A percentile compares a stretch with the other conserved stretches of the same genome.
These are phyloP conservation scores for Hanseniaspora jakobsenii DNA, from an alignment of 805 yeast species.

Conservation along the genomic window DNA sequence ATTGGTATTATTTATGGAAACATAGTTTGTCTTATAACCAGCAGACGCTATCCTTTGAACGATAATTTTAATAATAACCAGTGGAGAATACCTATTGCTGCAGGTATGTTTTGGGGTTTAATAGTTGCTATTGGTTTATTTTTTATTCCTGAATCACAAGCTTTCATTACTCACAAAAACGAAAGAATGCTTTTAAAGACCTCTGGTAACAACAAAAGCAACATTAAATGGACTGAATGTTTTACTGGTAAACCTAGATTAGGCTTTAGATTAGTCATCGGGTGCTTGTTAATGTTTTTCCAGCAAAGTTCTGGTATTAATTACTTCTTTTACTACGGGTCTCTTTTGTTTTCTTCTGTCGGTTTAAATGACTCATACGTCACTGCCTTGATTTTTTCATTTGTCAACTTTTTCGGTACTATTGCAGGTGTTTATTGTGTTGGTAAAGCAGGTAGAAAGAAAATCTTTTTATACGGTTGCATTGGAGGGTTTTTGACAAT, in stretches of 20 bases:
- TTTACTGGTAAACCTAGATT: slow-evolving; percentile 50
- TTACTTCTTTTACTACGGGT: slow-evolving; percentile 56
- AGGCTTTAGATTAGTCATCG: slow-evolving; percentile 41
- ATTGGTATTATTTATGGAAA: slow-evolving; percentile 58
- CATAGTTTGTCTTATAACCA: slow-evolving; percentile 48
- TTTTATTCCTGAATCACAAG: slow-evolving; percentile 57
- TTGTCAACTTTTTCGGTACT: slow-evolving; percentile 46
- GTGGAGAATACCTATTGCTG: slow-evolving; percentile 58
- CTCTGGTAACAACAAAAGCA: slow-evolving; percentile 5
- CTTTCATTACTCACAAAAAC: slow-evolving; percentile 43
- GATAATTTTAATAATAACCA: slow-evolving; percentile 34
- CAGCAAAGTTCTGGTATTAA: slow-evolving; percentile 56
- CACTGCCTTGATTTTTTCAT: slow-evolving; percentile 49
- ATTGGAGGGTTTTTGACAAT: slow-evolving; percentile 44
- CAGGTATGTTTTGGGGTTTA: slow-evolving; percentile 32
- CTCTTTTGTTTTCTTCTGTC: slow-evolving; percentile 47
- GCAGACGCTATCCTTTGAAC: slow-evolving; percentile 19
- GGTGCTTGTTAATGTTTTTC: slow-evolving; percentile 46
- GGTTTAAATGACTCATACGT: slow-evolving; percentile 45
- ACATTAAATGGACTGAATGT: slow-evolving; percentile 31
- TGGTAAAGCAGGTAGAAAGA: slow-evolving; percentile 45
- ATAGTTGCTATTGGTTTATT: slow-evolving; percentile 50
- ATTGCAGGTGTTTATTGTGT: slow-evolving; percentile 41
- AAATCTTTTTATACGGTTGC: slow-evolving; percentile 39
- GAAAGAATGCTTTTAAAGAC: slow-evolving; percentile 40